These are phyloP conservation scores for Biscutella laevigata DNA, from an alignment of 441 rosid genomes.

Conservation along the genomic window DNA sequence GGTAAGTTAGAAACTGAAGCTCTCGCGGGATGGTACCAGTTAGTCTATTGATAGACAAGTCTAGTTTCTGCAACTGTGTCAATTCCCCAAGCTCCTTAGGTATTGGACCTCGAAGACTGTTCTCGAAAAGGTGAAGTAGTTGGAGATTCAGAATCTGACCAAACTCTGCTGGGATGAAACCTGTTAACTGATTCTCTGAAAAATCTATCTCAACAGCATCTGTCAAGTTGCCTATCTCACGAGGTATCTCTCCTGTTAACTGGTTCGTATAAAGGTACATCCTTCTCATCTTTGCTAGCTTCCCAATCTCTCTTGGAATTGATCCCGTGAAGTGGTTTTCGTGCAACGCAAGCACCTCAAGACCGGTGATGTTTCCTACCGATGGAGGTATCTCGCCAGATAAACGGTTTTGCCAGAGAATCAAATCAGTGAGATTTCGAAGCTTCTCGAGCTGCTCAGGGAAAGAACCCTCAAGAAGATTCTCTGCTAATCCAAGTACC, in stretches of 20 bases:
- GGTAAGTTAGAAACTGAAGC: constrained; percentile 36
- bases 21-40: constrained; percentile 35
- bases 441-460: constrained; percentile 39
- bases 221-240: constrained; percentile 34
- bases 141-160: constrained; percentile 36
- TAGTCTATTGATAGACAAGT: constrained; percentile 48
- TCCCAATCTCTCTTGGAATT: constrained; percentile 44
- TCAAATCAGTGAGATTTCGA: constrained; percentile 33
- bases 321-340: constrained; percentile 39
- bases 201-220: constrained; percentile 42
- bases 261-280: constrained; percentile 44
- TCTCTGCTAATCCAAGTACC: constrained; percentile 51
- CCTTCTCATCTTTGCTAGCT: constrained; percentile 27
- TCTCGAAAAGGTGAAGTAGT: constrained; percentile 47
- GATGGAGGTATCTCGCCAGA: constrained; percentile 41
- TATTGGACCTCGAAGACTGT: constrained; percentile 35
- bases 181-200: constrained; percentile 41
- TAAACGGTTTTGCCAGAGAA: constrained; percentile 44
- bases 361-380: constrained; percentile 35
- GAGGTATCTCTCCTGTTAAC: constrained; percentile 45
- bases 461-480: constrained; percentile 41
- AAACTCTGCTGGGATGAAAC: constrained; percentile 38
- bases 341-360: constrained; percentile 49
- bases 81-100: constrained; percentile 41
- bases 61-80: constrained; percentile 35